These are phyloP conservation scores for Sonneratia alba DNA, from an alignment of 345 rosid genomes.

Conservation along the genomic window DNA sequence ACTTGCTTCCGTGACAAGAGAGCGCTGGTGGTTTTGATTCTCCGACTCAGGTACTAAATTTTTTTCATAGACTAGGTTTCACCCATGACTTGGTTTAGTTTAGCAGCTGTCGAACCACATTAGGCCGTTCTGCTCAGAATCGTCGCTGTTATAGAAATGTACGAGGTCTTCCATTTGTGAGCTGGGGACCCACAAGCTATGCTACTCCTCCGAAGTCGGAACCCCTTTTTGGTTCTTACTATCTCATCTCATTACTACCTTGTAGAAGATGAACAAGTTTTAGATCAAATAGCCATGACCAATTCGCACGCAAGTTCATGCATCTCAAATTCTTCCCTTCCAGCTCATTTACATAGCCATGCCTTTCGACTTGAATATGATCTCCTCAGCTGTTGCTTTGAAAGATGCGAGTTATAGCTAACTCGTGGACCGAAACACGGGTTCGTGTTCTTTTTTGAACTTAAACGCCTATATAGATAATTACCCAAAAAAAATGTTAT, in stretches of 20 bases:
- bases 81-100: not conserved
- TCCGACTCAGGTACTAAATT: slow-evolving; percentile 1
- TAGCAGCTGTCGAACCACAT: not conserved
- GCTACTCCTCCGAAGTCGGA: not conserved
- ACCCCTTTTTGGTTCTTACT: not conserved
- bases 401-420: no score
- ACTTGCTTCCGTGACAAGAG: not conserved
- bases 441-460: no score
- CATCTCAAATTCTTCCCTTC: not conserved
- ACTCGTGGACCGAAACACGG: no score
- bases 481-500: no score
- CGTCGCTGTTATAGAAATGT: not conserved
- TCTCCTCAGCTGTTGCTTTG: no score
- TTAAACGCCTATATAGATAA: no score
- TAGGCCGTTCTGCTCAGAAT: not conserved
- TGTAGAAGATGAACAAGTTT: not conserved
- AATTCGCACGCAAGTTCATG: not conserved
- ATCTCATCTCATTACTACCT: not conserved
- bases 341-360: no score
- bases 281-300: not conserved
- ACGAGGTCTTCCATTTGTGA: not conserved
- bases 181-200: not conserved
- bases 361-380: no score
- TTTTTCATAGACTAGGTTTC: not conserved
- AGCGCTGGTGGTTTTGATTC: not conserved